Evolutionary conservation across 2,329 filamentous ascomycete species (phyloP), one percentile per base, ranked within the genome.

Genomic region (Epichloe coenophiala): DNA sequence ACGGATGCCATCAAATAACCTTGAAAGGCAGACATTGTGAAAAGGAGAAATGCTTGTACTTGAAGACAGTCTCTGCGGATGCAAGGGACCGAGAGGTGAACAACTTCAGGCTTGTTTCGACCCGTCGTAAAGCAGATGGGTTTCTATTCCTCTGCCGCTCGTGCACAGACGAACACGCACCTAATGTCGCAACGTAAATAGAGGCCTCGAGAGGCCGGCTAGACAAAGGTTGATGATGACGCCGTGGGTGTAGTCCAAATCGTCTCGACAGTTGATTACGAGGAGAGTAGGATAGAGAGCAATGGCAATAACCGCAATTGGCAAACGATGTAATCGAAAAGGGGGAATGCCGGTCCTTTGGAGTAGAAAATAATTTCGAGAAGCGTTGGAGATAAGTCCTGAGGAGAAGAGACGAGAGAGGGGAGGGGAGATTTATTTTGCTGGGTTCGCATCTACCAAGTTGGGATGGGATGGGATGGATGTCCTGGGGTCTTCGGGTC

Each of bases 1-100:
- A 76, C 65, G 51, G 75, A 73, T 60, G 78, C 66, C 58, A 80
- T 71, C 55, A 84, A 67, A 48, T 74, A 71, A 49, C 74, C 55
- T 40, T 54, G 51, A 35, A 59, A 52, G 45, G 58, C 56, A 35
- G 60, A 56, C 62, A 66, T 66, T 35, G 50, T 50, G 53, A 43
- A n/a, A 17, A 39, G 17, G 5, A 9, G 17, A 36, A 17, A 17
- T 39, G 6, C 19, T 13, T 39, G 45, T 23, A 27, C 35, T 38
- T 38, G 19, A 31, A 11, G 31, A 31, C 31, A 31, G 8, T 9
- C 31, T 31, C 31, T 31, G 31, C 9, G 31, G 11, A 31, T 31
- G 8, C 9, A 11, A 31, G 8, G 31, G 11, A 9, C 31, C 31
- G 31, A 31, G 31, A 31, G 9, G 27, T 31, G 31, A 31, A 11